Base-by-base conservation (phyloP, 345 rosid genomes). In the Mangifera indica region DNA sequence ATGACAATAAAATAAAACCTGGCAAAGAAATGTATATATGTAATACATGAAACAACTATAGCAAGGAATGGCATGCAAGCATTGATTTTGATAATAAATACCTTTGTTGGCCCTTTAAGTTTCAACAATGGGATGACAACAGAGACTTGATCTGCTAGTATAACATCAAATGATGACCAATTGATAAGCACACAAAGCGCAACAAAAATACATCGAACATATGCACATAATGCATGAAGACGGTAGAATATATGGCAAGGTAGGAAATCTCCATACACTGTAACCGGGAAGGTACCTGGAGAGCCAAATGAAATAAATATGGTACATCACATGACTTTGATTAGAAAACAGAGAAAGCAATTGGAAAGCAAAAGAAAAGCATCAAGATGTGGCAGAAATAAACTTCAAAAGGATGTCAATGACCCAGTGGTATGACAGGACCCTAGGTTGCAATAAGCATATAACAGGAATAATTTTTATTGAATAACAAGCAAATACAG, bases 1-100 rank as follows among this genome's bases (percentile, higher is more conserved):
- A 83, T 95, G 97, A 81, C 99, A 95, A 78, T 95, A 95, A 84
- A 92, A 95, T 49, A 88, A 84, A 72, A 92, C 93, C 97, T 89
- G 83, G 32, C 66, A 67, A 54, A 77, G 57, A 25, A 54, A 63
- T 25, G 3, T 29, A 29, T 29, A 1, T 29, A 1, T 29, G 42
- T 18, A 20, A 22, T 45, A 40, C 45, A 29, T 56, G 14, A 74
- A 70, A 63, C 66, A 68, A 70, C 13, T 32, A 34, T 4, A 15
- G 25, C 20, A 17, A 60, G 59, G 51, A 63, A 63, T 54, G 24
- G 37, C 34, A 53, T 55, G 26, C 7, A 78, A 25, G 20, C 53
- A 54, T 46, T 44, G 17, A 63, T 67, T 32, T 15, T 17, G 53
- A 79, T 42, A 67, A 48, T 5, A 37, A 48, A 46, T 81, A 92